These are phyloP conservation scores for Cairneyella variabilis DNA, from an alignment of 495 filamentous ascomycete species.

Conservation along the genomic window DNA sequence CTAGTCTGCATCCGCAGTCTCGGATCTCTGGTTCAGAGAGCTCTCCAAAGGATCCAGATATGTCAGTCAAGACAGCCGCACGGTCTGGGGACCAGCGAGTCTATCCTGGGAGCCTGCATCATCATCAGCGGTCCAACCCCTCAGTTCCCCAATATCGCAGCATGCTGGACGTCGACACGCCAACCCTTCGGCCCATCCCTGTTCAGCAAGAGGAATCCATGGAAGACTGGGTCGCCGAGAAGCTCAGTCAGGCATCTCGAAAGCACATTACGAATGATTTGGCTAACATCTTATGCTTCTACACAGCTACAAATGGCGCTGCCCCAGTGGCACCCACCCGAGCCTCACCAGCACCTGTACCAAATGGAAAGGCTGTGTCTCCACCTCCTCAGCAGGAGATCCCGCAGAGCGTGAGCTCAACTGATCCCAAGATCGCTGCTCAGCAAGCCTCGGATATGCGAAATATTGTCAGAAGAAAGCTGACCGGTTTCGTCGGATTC, in stretches of 20 bases:
- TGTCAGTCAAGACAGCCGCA: conserved; percentile 1
- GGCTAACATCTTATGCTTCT: conserved; percentile 28
- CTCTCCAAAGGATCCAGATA: conserved; percentile 2
- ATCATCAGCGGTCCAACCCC: conserved; percentile 12
- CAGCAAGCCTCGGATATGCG: conserved; percentile 80
- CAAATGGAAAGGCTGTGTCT: conserved; percentile 25
- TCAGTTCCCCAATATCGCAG: conserved; percentile 37
- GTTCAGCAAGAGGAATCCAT: conserved; percentile 14
- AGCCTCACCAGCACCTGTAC: conserved; percentile 23
- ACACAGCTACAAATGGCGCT: conserved; percentile 29
- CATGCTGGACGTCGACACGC: conserved; percentile 44
- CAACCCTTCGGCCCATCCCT: conserved; percentile 37
- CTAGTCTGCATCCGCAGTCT: conserved; percentile 6
- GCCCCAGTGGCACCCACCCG: conserved; percentile 24
- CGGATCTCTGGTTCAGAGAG: conserved; percentile 14
- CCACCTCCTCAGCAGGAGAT: conserved; percentile 21
- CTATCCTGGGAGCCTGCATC: conserved; percentile 21
- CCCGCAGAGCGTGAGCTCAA: conserved; percentile 47
- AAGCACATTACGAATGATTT: conserved; percentile 21
- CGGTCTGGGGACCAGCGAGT: neutral
- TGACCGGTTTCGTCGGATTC: conserved; percentile 98
- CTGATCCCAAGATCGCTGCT: conserved; percentile 72
- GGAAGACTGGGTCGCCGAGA: conserved; percentile 16
- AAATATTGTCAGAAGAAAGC: conserved; percentile 96
- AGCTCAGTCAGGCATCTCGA: conserved; percentile 14